These are phyloP conservation scores for Polygonum maritimum DNA, from an alignment of 148 eudicot species.

Conservation along the genomic window DNA sequence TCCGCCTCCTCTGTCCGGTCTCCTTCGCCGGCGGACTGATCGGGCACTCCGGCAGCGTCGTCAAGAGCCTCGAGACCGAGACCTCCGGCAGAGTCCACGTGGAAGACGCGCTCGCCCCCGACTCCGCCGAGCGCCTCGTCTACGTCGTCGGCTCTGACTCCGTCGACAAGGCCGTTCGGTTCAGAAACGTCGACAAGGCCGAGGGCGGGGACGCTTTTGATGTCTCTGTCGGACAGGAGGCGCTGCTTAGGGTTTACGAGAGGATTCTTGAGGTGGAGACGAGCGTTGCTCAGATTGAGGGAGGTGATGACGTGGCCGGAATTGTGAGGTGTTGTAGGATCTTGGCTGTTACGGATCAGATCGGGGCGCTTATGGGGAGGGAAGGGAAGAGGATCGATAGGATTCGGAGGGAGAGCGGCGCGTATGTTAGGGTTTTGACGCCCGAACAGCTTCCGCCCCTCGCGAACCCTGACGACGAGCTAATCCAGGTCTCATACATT, in stretches of 20 bases:
- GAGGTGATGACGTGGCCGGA: too few species aligned
- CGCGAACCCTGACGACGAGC: slow-evolving; percentile 19
- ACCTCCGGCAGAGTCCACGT: slow-evolving; percentile 27
- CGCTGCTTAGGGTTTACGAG: slow-evolving; percentile 41
- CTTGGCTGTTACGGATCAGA: slow-evolving; percentile 20
- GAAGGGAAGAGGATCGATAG: slow-evolving; percentile 23
- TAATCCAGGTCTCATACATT: slow-evolving; percentile 29
- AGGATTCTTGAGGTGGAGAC: slow-evolving; percentile 22
- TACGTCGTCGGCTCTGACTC: slow-evolving; percentile 20
- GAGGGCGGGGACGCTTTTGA: not conserved
- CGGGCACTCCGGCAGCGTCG: slow-evolving; percentile 31
- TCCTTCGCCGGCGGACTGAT: slow-evolving; percentile 36
- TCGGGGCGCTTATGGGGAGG: slow-evolving; percentile 33
- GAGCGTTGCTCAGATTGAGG: not conserved
- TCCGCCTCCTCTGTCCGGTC: slow-evolving; percentile 40
- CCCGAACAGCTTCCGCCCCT: slow-evolving; percentile 20
- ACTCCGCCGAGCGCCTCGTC: slow-evolving; percentile 28
- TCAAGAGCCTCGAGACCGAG: slow-evolving; percentile 21
- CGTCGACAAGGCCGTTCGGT: slow-evolving; percentile 12
- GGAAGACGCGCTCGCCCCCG: slow-evolving; percentile 15
- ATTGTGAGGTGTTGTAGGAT: slow-evolving; percentile 22
- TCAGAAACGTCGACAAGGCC: slow-evolving; percentile 1
- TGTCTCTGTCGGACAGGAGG: slow-evolving; percentile 42
- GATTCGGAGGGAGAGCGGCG: slow-evolving; percentile 14
- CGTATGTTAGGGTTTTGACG: slow-evolving; percentile 19